These are phyloP conservation scores for Salix dunnii DNA, from an alignment of 345 rosid genomes.

Conservation along the genomic window DNA sequence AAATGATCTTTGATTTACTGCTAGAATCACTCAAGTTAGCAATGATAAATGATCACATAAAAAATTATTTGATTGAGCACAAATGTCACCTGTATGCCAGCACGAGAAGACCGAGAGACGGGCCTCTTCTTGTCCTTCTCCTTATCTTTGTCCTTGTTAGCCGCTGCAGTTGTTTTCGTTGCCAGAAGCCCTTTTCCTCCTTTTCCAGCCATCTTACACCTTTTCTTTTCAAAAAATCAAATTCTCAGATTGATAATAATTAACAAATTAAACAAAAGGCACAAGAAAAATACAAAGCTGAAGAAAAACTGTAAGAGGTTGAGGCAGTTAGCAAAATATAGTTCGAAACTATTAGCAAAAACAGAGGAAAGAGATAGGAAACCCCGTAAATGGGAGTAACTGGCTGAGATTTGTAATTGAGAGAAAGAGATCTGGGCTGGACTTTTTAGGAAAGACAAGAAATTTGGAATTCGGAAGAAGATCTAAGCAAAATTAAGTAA, in stretches of 20 bases:
- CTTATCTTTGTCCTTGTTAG: slow-evolving; percentile 69
- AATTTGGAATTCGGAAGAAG: neutral
- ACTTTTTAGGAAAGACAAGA: neutral
- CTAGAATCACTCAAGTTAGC: neutral
- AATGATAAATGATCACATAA: neutral
- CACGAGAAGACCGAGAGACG: slow-evolving; percentile 81
- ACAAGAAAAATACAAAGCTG: neutral
- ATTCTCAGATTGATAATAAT: neutral
- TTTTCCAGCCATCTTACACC: slow-evolving; percentile 75
- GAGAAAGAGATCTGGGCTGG: slow-evolving; percentile 12
- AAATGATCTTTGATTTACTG: neutral
- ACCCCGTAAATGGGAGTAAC: neutral
- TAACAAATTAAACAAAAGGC: neutral
- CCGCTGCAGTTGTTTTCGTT: slow-evolving; percentile 73
- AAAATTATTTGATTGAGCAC: neutral
- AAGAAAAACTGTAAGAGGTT: neutral
- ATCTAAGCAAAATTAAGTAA: neutral
- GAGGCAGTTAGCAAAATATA: neutral
- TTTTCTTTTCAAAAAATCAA: neutral
- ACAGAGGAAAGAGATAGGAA: neutral
- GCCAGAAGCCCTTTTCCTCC: slow-evolving; percentile 86
- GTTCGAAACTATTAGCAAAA: neutral
- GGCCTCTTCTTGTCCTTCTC: slow-evolving; percentile 89
- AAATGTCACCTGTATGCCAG: slow-evolving; percentile 71
- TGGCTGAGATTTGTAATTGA: no score